Percentiles rank a stretch among this genome's conserved stretches.
Evolutionary conservation across 2,329 filamentous ascomycete species (phyloP).

Genomic region (Phaeosphaeriaceae sp.): DNA sequence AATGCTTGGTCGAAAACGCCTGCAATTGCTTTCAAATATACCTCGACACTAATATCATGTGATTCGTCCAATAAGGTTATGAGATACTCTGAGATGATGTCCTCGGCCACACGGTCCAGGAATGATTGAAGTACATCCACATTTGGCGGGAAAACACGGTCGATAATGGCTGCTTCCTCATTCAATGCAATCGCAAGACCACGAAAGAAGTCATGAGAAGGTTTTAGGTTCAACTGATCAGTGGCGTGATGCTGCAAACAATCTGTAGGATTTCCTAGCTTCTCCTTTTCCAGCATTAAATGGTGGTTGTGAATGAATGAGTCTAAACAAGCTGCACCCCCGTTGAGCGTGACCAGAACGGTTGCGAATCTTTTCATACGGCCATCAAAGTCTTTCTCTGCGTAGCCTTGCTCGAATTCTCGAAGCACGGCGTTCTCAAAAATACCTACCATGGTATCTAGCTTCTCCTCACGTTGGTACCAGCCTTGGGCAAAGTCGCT

Average conservation of each 20-base stretch:
- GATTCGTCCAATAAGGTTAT: constrained; percentile 86
- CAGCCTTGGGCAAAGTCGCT: constrained; percentile 83
- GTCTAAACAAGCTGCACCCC: constrained; percentile 78
- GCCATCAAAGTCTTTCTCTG: constrained; percentile 85
- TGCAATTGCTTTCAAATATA: constrained; percentile 85
- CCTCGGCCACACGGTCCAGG: constrained; percentile 81
- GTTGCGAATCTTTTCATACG: constrained; percentile 88
- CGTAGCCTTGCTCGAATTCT: constrained; percentile 93
- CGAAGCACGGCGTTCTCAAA: constrained; percentile 90
- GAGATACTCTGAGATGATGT: constrained; percentile 82
- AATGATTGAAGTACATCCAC: constrained; percentile 77
- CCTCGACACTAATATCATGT: constrained; percentile 74
- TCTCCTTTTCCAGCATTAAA: constrained; percentile 74
- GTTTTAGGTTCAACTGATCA: constrained; percentile 75
- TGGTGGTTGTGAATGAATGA: constrained; percentile 89
- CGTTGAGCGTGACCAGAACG: constrained; percentile 82
- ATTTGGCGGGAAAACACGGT: constrained; percentile 77
- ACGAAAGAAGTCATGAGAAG: constrained; percentile 82
- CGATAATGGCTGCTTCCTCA: constrained; percentile 80
- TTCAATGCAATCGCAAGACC: constrained; percentile 76
- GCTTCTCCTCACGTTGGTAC: constrained; percentile 70
- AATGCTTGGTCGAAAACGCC: constrained; percentile 86
- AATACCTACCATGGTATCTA: constrained; percentile 75
- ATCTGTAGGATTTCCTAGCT: constrained; percentile 76
- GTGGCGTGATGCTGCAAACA: constrained; percentile 74